These are phyloP conservation scores for Coprinopsis sp. DNA, from an alignment of 768 basidiomycete genomes.

Conservation along the genomic window DNA sequence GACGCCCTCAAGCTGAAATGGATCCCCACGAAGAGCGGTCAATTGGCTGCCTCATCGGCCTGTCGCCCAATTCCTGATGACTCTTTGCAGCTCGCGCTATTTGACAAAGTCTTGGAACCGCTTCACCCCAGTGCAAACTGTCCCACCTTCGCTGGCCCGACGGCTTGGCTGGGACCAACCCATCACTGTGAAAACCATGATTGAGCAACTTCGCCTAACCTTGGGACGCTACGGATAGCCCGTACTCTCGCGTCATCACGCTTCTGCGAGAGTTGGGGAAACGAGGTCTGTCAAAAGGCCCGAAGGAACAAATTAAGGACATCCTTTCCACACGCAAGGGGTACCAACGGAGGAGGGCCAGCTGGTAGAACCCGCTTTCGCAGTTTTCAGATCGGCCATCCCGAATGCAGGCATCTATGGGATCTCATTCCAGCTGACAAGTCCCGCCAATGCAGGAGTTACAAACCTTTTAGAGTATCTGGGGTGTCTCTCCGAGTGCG, in stretches of 20 bases:
- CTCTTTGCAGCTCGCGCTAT: conserved; percentile 21
- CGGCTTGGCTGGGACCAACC: conserved; percentile 38
- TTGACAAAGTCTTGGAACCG: conserved; percentile 35
- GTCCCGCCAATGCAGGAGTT: conserved; percentile 11
- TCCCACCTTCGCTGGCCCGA: conserved; percentile 25
- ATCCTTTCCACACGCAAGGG: conserved; percentile 23
- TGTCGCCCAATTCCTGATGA: conserved; percentile 24
- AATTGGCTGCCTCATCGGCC: conserved; percentile 21
- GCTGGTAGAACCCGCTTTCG: conserved; percentile 17
- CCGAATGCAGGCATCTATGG: conserved; percentile 23
- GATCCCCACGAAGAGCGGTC: conserved; percentile 34
- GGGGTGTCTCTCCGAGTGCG: conserved; percentile 38
- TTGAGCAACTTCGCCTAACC: conserved; percentile 27
- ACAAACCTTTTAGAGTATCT: conserved; percentile 25
- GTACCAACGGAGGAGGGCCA: conserved; percentile 25
- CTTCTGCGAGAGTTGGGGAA: conserved; percentile 28
- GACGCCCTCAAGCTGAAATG: conserved; percentile 21
- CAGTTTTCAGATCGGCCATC: conserved; percentile 17
- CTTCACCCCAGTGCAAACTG: conserved; percentile 20
- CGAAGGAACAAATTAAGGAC: conserved; percentile 16
- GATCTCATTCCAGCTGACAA: conserved; percentile 13
- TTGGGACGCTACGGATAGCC: conserved; percentile 14
- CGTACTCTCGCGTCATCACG: conserved; percentile 15
- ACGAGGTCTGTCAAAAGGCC: conserved; percentile 11
- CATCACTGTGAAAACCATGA: conserved; percentile 25